Evolutionary conservation across 192 early-diverging fungal species (phyloP).

Genomic region (Coemansia sp.): DNA sequence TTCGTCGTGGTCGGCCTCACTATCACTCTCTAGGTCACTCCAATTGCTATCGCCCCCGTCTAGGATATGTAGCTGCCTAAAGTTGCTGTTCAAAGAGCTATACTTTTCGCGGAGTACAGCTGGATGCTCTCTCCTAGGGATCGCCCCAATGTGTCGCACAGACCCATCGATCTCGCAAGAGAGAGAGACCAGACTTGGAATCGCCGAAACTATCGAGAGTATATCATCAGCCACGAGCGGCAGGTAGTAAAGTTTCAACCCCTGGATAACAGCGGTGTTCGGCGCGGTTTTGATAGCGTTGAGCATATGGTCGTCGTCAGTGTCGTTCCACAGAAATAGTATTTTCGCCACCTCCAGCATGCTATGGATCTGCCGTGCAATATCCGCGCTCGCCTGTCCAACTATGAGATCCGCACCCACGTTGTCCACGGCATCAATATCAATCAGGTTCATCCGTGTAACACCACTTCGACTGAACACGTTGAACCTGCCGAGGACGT

Average conservation of each 20-base stretch:
- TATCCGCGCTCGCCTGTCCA: neutral
- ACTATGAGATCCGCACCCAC: too few relatives aligned
- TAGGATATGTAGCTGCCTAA: neutral
- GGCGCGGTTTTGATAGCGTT: neutral
- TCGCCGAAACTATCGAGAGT: too few relatives aligned
- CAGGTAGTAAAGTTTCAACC: neutral
- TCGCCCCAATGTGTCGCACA: neutral
- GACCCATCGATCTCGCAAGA: neutral
- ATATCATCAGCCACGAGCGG: neutral
- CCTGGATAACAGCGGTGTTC: neutral
- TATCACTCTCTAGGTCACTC: neutral
- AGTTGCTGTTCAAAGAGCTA: too few relatives aligned
- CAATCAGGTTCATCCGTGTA: neutral
- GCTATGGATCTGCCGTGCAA: neutral
- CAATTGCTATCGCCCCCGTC: neutral
- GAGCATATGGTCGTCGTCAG: neutral
- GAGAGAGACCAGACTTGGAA: neutral
- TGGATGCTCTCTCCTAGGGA: neutral
- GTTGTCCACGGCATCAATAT: neutral
- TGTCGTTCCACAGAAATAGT: neutral
- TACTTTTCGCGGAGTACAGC: neutral
- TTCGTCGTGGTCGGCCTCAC: neutral
- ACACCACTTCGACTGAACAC: neutral
- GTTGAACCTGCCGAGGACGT: neutral
- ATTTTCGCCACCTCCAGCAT: neutral